These are phyloP conservation scores for Nadsonia starkeyi-henricii DNA, from an alignment of 1,139 yeast species.

Conservation along the genomic window DNA sequence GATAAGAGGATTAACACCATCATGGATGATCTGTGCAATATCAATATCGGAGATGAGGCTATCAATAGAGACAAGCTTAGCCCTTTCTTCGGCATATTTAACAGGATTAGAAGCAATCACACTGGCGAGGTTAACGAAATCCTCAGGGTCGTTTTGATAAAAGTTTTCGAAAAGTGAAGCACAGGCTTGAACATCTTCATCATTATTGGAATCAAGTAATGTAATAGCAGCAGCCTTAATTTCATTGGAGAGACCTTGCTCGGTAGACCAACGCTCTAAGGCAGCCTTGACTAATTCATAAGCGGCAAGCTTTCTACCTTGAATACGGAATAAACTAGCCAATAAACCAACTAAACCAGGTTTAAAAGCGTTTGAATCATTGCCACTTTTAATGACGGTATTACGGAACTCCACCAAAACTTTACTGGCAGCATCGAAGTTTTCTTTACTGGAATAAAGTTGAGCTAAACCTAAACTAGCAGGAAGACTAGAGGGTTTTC, in stretches of 20 bases:
- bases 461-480: conserved; percentile 29
- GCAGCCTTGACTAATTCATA: conserved; percentile 14
- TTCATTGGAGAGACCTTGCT: conserved; percentile 7
- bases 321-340: conserved; percentile 34
- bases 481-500: conserved; percentile 12
- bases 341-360: conserved; percentile 32
- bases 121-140: not conserved
- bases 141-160: not conserved
- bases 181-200: not conserved
- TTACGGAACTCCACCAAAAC: conserved; percentile 26
- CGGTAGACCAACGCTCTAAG: conserved; percentile 11
- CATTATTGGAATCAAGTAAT: not conserved
- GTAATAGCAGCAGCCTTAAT: not conserved
- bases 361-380: conserved; percentile 22
- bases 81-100: not conserved
- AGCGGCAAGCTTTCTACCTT: conserved; percentile 15
- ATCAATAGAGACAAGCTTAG: not conserved
- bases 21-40: conserved; percentile 25
- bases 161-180: not conserved
- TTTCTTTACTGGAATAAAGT: conserved; percentile 27
- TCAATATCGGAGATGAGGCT: conserved; percentile 31
- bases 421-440: conserved; percentile 33
- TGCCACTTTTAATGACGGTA: conserved; percentile 5
- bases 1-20: conserved; percentile 28
- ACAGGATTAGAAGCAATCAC: not conserved